Evolutionary conservation across 192 early-diverging fungal genomes (phyloP).

Genomic region (Cetraspora pellucida): DNA sequence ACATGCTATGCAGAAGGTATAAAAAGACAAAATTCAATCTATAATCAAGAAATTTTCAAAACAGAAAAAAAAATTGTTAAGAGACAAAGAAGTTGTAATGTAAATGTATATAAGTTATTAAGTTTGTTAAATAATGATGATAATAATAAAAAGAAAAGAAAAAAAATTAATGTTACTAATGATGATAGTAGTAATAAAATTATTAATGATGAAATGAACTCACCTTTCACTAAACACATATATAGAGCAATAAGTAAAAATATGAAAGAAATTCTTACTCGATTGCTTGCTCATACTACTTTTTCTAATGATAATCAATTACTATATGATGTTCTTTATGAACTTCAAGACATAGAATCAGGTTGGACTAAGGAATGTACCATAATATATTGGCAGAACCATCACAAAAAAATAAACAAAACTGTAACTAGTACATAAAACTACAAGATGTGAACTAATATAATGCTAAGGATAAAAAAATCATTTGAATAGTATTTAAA

Average conservation of each 20-base stretch:
- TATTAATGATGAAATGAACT: not conserved
- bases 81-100: not conserved
- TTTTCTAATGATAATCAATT: not conserved
- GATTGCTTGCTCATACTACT: not conserved
- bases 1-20: not conserved
- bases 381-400: not conserved
- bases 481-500: not conserved
- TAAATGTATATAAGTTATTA: not conserved
- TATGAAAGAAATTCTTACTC: not conserved
- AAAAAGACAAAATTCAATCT: not conserved
- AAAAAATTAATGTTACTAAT: not conserved
- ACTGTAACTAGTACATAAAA: not conserved
- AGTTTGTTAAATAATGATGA: not conserved
- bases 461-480: not conserved
- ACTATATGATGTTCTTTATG: not conserved
- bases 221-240: not conserved
- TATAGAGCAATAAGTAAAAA: not conserved
- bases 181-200: not conserved
- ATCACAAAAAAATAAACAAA: slow-evolving; percentile 1
- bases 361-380: not conserved
- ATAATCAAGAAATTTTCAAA: slow-evolving; percentile 5
- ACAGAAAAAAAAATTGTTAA: not conserved
- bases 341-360: not conserved
- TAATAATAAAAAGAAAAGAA: not conserved
- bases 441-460: not conserved